Base-by-base conservation (phyloP, 2,329 filamentous ascomycete species). In the Domatiomyces catenatus region DNA sequence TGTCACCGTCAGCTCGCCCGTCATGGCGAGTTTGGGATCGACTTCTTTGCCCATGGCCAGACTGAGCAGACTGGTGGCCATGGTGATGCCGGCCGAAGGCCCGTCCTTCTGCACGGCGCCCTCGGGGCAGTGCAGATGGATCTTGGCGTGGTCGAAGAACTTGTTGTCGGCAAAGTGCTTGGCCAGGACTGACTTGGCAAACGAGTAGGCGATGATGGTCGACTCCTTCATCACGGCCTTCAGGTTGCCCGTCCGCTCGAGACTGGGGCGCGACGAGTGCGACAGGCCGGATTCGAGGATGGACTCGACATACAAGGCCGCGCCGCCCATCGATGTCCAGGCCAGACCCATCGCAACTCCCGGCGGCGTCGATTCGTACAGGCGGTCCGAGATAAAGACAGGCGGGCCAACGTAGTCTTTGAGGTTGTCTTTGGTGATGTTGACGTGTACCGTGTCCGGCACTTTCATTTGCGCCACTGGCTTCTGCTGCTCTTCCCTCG, bases 221-320 rank as follows among this genome's bases (percentile, higher is more conserved):
- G 89, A 95, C 69, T 98, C 92, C 70, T 95, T 96, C 93, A 98
- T 98, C 42, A 98, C 92, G 15, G 80, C 79, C 71, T 94, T 92
- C 47, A 98, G 75, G 64, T 96, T 96, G 52, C 92, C 92, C 0
- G 92, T 98, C 53, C 89, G 88, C 63, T 94, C 86, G 44, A 98
- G 74, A 17, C 84, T 79, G 5, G 90, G 84, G 17, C 83, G 77
- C 22, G 86, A 90, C 52, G 76, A 76, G 24, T 81, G 75, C 8
- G 80, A 80, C 46, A 96, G 76, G 0, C 85, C 80, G 53, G 81
- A 84, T 65, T 98, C 89, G 48, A 98, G 72, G 55, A 98, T 96
- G 1, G 89, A 93, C 69, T 98, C 92, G 52, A 98, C 86, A 67
- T 98, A 98, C 65, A 98, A 81, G 48, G 92, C 92, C 3, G 92